Conservation (phyloP, 2,329 filamentous ascomycete genomes). For the Seiridium unicorne region DNA sequence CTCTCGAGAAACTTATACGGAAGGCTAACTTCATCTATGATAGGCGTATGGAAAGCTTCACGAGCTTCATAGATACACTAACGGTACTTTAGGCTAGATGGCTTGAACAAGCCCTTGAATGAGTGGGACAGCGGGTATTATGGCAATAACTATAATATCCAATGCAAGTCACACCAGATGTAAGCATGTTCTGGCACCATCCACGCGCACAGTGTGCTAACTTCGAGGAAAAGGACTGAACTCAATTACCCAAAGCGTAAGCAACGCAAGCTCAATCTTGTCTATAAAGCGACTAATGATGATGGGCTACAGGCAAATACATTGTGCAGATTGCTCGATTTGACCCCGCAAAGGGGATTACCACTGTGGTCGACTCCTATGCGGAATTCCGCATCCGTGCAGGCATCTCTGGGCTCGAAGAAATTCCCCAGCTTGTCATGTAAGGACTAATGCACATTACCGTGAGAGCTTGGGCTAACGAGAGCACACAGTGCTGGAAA, state of each 20-base stretch:
- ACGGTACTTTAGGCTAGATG: slow-evolving; percentile 58
- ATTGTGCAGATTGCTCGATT: slow-evolving; percentile 81
- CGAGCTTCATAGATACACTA: too few species aligned
- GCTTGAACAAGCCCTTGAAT: slow-evolving; percentile 72
- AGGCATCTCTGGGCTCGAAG: slow-evolving; percentile 47
- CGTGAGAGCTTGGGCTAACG: background rate
- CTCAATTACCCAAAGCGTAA: slow-evolving; percentile 54
- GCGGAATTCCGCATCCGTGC: slow-evolving; percentile 66
- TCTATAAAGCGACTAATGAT: background rate
- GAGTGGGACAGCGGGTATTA: slow-evolving; percentile 73
- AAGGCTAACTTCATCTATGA: too few species aligned
- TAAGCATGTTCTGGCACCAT: slow-evolving; percentile 23
- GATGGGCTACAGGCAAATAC: slow-evolving; percentile 55
- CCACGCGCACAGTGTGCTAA: background rate
- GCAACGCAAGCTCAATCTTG: slow-evolving; percentile 9
- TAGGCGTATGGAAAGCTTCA: too few species aligned
- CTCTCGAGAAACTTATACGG: too few species aligned
- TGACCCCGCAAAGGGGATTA: slow-evolving; percentile 80
- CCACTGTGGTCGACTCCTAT: slow-evolving; percentile 74
- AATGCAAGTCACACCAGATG: slow-evolving; percentile 60
- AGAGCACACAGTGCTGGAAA: slow-evolving; percentile 58
- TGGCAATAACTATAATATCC: slow-evolving; percentile 67
- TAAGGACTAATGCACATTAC: slow-evolving; percentile 24
- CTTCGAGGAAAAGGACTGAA: slow-evolving; percentile 35
- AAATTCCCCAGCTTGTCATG: slow-evolving; percentile 71